Evolutionary conservation across 2,329 filamentous ascomycete species (phyloP), one percentile per base, ranked within the genome.

Genomic region (Dothistroma septosporum): DNA sequence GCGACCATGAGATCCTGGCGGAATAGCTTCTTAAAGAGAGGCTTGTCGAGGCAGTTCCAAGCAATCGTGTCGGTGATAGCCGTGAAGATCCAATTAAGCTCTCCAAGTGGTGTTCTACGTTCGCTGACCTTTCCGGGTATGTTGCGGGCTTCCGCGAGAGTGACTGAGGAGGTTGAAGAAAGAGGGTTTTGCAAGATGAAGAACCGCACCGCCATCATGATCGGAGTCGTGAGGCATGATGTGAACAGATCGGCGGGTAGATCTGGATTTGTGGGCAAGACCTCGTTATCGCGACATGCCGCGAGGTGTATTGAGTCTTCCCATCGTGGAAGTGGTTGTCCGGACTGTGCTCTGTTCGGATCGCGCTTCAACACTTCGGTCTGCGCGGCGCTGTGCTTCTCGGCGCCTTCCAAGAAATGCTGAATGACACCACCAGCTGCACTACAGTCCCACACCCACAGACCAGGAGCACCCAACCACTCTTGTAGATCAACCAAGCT

Each of bases 81-180:
- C 0, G 94, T 99, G 73, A 99, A 97, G 37, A 99, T 99, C 94
- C 94, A 99, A 72, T 99, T 99, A 14, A 99, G 81, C 77, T 99
- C 94, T 64, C 94, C 94, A 35, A 99, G 83, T 9, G 94, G 94
- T 54, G 94, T 97, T 71, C 94, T 84, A 62, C 94, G 85, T 76
- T 99, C 94, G 72, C 96, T 93, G 47, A 97, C 84, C 64, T 92
- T 87, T 35, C 94, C 94, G 2, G 93, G 92, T 19, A 99, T 88
- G 70, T 91, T 90, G 75, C 91, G 89, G 47, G 93, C 92, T 68
- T 93, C 85, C 62, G 94, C 90, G 4, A 93, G 85, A 1, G 85
- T 88, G 59, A 96, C 79, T 46, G 84, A 85, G 28, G 70, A 69
- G 7, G 72, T 71, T 16, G 78, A 83, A 5, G 82, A 82, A 1